Evolutionary conservation across 495 filamentous ascomycete genomes (phyloP), one percentile per base, ranked within the genome.

Genomic region (Cenococcum geophilum): DNA sequence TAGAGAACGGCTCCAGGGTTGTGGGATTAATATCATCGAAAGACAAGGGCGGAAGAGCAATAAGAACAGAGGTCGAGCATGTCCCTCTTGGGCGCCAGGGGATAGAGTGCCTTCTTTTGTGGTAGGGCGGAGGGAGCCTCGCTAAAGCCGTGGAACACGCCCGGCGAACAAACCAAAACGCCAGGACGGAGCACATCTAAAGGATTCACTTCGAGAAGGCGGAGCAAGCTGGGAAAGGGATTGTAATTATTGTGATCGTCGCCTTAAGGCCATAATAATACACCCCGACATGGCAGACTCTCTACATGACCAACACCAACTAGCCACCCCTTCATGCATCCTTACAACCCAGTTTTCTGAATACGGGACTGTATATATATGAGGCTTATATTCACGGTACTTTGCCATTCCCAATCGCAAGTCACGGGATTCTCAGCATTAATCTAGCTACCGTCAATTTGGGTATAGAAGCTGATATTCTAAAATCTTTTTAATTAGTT

Each of bases 11-110:
- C 57, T 21, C 47, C 43, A 45, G 49, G 51, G 11, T 21, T 10
- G 47, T n/a, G 43, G 35, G 45, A 10, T 48, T 0, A 43, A 36
- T 47, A 20, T 32, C 61, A 59, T 59, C 35, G 61, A 49, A 63
- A 9, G 55, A 45, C 14, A 53, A 14, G 25, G 25, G 18, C 34
- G 54, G 22, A 55, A 27, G 61, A 56, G 23, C 50, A 25, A 40
- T 61, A 61, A 56, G 36, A 61, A 56, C 55, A 61, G 21, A 61
- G 52, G 59, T 12, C 40, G 50, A 56, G n/a, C 59, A 61, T 61
- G 53, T 34, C 54, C 53, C 40, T 45, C 40, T 57, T 32, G 4
- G 21, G 47, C 25, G 58, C 47, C n/a, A n/a, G 32, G 11, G 35
- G 51, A 22, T 4, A 51, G 20, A 56, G 36, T 23, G 27, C 40